Base-by-base conservation (phyloP, 2,329 filamentous ascomycete genomes). In the Achaetomium macrosporum region DNA sequence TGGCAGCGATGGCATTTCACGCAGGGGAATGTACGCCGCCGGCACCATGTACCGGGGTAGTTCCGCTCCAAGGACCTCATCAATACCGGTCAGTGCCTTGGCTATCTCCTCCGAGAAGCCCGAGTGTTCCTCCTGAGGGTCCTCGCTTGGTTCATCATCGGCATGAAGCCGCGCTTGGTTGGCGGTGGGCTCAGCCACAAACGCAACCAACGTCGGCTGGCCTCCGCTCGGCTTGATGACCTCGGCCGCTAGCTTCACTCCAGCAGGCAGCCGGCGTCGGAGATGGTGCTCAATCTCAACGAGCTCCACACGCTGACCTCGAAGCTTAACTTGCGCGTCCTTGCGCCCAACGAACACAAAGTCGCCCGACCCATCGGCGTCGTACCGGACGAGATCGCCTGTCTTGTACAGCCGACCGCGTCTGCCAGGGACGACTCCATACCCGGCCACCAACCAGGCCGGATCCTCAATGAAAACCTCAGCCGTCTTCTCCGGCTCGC, bases 221-320 rank as follows among this genome's bases (percentile, higher is more conserved):
- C 54, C 55, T 6, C 47, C 53, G 10, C n/a, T 37, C 1, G 61
- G 60, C 13, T 49, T 59, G 57, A 79, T 74, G 13, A 79, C 73
- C 57, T 79, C 76, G 1, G 69, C 72, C 17, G 76, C 72, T 0
- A 78, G 66, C 6, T 70, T 69, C 9, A 65, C 68, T 10, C 65
- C 68, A 0, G 64, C 50, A 10, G 73, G 69, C 30, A 74, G 70
- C 12, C 17, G 8, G 8, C 17, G 39, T 19, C 39, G 39, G 5
- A 67, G 60, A 48, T 70, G 70, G 56, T 68, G 69, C 63, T 72
- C 79, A 50, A 73, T 72, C 61, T 73, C 75, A 15, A 68, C 73
- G 16, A 64, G 53, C 53, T 65, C 63, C 8, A 65, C 47, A 1
- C 63, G 66, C 47, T 64, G 62, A 16, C 60, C 61, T 16, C 57